These are phyloP conservation scores for Neurospora hispaniola DNA, from an alignment of 495 filamentous ascomycete genomes.

Conservation along the genomic window DNA sequence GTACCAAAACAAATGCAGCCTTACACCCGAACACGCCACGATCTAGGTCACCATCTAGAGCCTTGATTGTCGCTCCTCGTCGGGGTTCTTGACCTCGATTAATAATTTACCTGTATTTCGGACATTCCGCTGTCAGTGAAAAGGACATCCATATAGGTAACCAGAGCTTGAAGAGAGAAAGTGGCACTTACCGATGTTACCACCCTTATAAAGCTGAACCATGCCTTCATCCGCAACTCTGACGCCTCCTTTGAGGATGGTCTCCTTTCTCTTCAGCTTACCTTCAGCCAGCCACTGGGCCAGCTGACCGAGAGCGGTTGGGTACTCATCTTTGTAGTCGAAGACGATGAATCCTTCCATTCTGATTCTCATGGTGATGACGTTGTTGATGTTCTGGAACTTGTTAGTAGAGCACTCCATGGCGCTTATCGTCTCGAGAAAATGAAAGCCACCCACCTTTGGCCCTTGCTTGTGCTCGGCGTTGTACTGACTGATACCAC, in stretches of 20 bases:
- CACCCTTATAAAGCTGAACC: constrained; percentile 41
- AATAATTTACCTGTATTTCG: constrained; percentile 14
- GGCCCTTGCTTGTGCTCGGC: constrained; percentile 15
- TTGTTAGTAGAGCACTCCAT: neutral
- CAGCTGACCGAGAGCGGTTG: constrained; percentile 34
- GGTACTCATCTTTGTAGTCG: constrained; percentile 36
- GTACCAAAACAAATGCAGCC: no score
- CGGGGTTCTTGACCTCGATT: constrained; percentile 22
- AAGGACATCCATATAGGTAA: neutral
- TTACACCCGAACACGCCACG: neutral
- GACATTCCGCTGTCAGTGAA: neutral
- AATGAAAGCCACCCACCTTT: constrained; percentile 8
- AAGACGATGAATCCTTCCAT: constrained; percentile 55
- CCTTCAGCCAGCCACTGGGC: constrained; percentile 42
- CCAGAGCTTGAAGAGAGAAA: neutral
- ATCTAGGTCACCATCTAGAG: neutral
- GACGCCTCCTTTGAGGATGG: constrained; percentile 44
- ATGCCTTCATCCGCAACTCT: constrained; percentile 40
- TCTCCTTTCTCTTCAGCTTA: constrained; percentile 46
- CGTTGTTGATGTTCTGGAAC: constrained; percentile 19
- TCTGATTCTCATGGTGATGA: constrained; percentile 29
- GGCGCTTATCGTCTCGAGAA: neutral
- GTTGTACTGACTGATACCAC: constrained; percentile 38
- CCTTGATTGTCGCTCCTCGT: neutral
- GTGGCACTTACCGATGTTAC: constrained; percentile 40